Percentiles rank a stretch among this genome's conserved stretches.
phyloP scores from a whole-genome alignment of 2,329 filamentous ascomycete genomes.

The Colletotrichum sp. region DNA sequence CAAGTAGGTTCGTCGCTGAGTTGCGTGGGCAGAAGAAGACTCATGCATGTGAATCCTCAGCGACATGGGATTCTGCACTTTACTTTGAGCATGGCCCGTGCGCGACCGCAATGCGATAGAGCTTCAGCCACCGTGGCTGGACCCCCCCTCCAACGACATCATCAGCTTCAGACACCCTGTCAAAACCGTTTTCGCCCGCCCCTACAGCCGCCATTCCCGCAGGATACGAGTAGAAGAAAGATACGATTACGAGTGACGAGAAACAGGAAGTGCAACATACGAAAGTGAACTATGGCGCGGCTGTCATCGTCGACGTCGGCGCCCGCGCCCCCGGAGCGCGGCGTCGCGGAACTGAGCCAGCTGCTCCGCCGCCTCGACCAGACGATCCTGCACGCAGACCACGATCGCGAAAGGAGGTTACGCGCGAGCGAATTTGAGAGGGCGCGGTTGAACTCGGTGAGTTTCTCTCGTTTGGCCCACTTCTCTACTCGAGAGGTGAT shows the following conservation, averaged over 20 bases:
- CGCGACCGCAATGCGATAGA: background rate
- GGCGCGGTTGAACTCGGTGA: slow-evolving; percentile 36
- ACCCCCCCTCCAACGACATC: slow-evolving; percentile 15
- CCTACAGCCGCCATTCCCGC: background rate
- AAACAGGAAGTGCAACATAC: background rate
- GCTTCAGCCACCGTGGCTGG: slow-evolving; percentile 26
- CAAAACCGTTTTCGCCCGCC: background rate
- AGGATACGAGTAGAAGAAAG: background rate
- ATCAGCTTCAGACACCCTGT: slow-evolving; percentile 14
- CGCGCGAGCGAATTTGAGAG: slow-evolving; percentile 71
- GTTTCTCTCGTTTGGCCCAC: no score
- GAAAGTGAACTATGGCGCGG: slow-evolving; percentile 7
- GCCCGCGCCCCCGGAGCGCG: slow-evolving; percentile 29
- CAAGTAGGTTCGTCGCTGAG: background rate
- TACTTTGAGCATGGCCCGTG: background rate
- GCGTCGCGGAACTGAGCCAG: slow-evolving; percentile 60
- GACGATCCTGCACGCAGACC: slow-evolving; percentile 65
- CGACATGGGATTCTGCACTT: background rate
- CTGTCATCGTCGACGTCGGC: background rate
- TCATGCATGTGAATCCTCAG: background rate
- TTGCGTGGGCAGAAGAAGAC: background rate
- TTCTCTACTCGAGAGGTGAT: no score
- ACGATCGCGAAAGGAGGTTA: slow-evolving; percentile 62
- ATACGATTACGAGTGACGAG: background rate
- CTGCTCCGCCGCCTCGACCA: slow-evolving; percentile 71